A percentile compares a stretch with the other conserved stretches of the same genome.
These are phyloP conservation scores for Aureobasidium sp. DNA, from an alignment of 2,329 filamentous ascomycete genomes.

Conservation along the genomic window DNA sequence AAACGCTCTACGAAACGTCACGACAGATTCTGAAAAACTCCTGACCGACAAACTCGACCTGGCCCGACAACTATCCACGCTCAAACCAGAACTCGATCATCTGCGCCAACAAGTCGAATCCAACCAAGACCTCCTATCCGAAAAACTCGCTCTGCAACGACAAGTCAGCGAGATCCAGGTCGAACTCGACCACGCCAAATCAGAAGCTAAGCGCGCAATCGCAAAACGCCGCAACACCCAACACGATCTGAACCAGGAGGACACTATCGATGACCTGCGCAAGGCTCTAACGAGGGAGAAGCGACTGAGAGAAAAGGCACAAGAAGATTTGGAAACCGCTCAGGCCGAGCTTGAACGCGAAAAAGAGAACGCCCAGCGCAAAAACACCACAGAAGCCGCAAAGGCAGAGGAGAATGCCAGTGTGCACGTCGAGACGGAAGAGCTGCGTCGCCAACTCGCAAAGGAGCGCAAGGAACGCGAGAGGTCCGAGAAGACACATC, in stretches of 20 bases:
- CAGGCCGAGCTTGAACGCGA: slow-evolving; percentile 27
- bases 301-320: slow-evolving; percentile 35
- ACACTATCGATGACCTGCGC: slow-evolving; percentile 36
- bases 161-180: slow-evolving; percentile 69
- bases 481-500: slow-evolving; percentile 43
- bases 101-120: slow-evolving; percentile 48
- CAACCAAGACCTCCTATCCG: slow-evolving; percentile 61
- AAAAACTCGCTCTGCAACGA: slow-evolving; percentile 71
- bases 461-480: slow-evolving; percentile 44
- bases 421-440: slow-evolving; percentile 35
- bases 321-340: slow-evolving; percentile 26
- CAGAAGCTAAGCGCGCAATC: slow-evolving; percentile 51
- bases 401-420: slow-evolving; percentile 34
- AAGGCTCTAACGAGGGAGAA: slow-evolving; percentile 39
- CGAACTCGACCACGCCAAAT: slow-evolving; percentile 73
- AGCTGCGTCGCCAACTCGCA: slow-evolving; percentile 41
- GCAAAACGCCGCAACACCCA: slow-evolving; percentile 43
- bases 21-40: slow-evolving; percentile 60
- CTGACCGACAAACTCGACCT: slow-evolving; percentile 57
- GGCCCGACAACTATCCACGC: slow-evolving; percentile 47
- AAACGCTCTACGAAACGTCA: slow-evolving; percentile 55
- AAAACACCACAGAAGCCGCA: slow-evolving; percentile 29
- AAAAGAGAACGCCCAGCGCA: slow-evolving; percentile 22
- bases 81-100: slow-evolving; percentile 55
- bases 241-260: slow-evolving; percentile 35